These are phyloP conservation scores for Adansonia grandidieri DNA, from an alignment of 441 rosid genomes.

Conservation along the genomic window DNA sequence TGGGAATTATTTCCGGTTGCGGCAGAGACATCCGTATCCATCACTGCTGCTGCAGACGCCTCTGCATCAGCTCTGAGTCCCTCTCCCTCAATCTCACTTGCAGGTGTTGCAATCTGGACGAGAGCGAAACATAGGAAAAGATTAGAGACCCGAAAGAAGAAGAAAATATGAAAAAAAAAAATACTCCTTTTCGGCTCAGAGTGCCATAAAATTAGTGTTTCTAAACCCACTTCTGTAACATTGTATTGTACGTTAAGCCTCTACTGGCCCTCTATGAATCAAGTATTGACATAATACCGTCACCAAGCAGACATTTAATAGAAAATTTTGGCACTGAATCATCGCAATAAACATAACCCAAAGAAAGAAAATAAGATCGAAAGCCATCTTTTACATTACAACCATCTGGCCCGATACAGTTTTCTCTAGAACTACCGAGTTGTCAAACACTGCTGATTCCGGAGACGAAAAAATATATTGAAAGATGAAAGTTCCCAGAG, in stretches of 20 bases:
- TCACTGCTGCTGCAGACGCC: slow-evolving; percentile 44
- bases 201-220: background rate
- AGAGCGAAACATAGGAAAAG: background rate
- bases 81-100: slow-evolving; percentile 69
- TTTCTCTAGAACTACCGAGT: background rate
- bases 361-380: background rate
- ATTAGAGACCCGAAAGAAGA: background rate
- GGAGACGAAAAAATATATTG: background rate
- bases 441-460: background rate
- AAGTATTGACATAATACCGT: background rate
- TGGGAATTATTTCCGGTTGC: slow-evolving; percentile 40
- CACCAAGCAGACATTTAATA: background rate
- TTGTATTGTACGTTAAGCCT: background rate
- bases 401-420: background rate
- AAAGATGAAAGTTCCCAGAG: slow-evolving; percentile 14
- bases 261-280: background rate
- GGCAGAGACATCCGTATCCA: slow-evolving; percentile 63
- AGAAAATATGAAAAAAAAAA: background rate
- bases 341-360: background rate
- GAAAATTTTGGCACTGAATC: background rate
- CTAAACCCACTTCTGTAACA: background rate
- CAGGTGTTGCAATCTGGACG: slow-evolving; percentile 55
- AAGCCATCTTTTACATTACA: background rate
- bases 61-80: slow-evolving; percentile 65
- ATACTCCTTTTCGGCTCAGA: background rate